A percentile compares a stretch with the other conserved stretches of the same genome.
Evolutionary conservation across 2,329 filamentous ascomycete genomes (phyloP).

Genomic region (Colletotrichum camelliae): DNA sequence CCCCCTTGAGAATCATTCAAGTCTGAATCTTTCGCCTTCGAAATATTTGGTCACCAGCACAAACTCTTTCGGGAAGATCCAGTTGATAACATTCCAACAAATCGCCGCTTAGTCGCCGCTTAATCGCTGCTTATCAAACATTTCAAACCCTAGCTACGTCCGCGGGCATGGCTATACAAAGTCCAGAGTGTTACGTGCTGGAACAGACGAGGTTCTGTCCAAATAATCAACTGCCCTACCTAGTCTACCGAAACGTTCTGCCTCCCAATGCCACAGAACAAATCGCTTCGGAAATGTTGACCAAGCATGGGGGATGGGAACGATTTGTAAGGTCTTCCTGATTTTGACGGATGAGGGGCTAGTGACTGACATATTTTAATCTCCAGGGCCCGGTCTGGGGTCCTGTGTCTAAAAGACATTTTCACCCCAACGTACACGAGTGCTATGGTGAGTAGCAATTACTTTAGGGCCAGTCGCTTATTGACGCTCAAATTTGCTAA

Average conservation of each 20-base stretch:
- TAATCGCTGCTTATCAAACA: background rate
- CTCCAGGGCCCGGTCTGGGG: background rate
- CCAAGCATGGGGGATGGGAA: background rate
- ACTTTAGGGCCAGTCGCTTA: background rate
- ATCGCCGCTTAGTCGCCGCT: background rate
- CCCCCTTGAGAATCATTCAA: background rate
- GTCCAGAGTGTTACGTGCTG: background rate
- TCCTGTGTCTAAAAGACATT: background rate
- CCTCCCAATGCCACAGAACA: background rate
- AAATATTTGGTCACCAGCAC: background rate
- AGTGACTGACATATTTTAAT: fast-evolving
- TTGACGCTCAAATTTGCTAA: fast-evolving
- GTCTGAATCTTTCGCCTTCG: fast-evolving
- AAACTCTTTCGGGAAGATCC: background rate
- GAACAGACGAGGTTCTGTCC: background rate
- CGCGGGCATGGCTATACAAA: background rate
- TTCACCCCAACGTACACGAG: background rate
- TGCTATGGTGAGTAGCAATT: background rate
- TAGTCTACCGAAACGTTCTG: background rate
- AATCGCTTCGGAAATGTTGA: background rate
- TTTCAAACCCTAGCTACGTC: background rate
- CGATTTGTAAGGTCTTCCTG: background rate
- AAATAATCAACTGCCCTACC: background rate
- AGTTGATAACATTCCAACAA: background rate
- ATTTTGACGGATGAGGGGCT: fast-evolving